phyloP scores from a whole-genome alignment of 2,329 filamentous ascomycete species.

The Rhynchosporium graminicola region DNA sequence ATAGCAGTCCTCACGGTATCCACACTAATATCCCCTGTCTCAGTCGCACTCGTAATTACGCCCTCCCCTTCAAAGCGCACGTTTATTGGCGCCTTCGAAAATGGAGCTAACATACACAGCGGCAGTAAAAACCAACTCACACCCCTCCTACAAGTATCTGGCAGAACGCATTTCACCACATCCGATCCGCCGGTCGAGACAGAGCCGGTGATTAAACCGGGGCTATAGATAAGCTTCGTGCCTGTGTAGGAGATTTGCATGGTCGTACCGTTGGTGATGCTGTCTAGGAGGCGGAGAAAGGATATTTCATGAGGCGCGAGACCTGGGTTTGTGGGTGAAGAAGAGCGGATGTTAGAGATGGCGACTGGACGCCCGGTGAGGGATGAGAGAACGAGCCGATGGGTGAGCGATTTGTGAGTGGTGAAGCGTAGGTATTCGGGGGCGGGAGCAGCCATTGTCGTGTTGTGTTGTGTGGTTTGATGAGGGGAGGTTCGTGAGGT shows the following conservation, averaged over 20 bases:
- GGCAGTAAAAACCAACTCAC: constrained; percentile 91
- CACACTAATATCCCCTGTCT: constrained; percentile 82
- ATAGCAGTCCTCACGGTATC: constrained; percentile 94
- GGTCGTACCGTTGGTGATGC: constrained; percentile 90
- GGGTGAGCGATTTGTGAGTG: constrained; percentile 77
- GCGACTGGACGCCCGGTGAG: constrained; percentile 86
- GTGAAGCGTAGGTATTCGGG: constrained; percentile 70
- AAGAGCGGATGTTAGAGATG: constrained; percentile 90
- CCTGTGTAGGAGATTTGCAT: constrained; percentile 97
- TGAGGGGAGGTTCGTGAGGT: not conserved
- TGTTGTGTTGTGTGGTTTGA: not conserved
- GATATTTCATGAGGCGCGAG: constrained; percentile 92
- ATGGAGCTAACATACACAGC: constrained; percentile 86
- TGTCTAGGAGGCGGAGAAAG: constrained; percentile 89
- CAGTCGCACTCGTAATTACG: constrained; percentile 86
- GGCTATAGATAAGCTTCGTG: constrained; percentile 88
- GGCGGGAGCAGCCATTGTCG: constrained; percentile 38
- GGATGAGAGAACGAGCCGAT: constrained; percentile 85
- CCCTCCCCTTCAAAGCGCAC: constrained; percentile 87
- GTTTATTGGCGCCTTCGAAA: constrained; percentile 88
- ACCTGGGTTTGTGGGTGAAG: constrained; percentile 82
- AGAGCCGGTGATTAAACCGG: constrained; percentile 87
- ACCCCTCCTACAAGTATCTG: constrained; percentile 74
- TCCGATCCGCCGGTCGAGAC: constrained; percentile 69
- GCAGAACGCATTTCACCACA: constrained; percentile 78